Evolutionary conservation across 208 protist genomes (phyloP), one percentile per base, ranked within the genome.

Genomic region (Wallacemonas sp.): DNA sequence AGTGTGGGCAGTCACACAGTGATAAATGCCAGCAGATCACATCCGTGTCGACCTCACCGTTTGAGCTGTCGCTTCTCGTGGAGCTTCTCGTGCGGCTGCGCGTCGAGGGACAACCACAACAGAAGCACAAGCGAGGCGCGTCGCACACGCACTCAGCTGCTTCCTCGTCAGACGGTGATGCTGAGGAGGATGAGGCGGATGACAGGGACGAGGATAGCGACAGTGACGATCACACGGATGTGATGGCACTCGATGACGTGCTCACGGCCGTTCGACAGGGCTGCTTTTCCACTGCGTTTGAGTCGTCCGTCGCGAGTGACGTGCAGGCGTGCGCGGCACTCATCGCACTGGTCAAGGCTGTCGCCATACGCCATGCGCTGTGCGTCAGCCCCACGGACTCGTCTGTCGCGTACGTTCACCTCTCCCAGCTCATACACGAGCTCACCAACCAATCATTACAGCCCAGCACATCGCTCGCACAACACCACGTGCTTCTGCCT

Each of bases 31-130:
- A n/a, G n/a, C n/a, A n/a, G n/a, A n/a, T n/a, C n/a, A n/a, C n/a
- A n/a, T n/a, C n/a, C n/a, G n/a, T n/a, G n/a, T n/a, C n/a, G n/a
- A 41, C 36, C 36, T 41, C 36, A 41, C 60, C 60, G 2, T 65
- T 65, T 38, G 60, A 65, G 16, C 5, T 65, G 60, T 44, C 43
- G 14, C 26, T 65, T 6, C 60, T 65, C 16, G 29, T 39, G 3
- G 38, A 65, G 38, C 60, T 65, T 16, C 16, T 65, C 5, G 0
- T 46, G 1, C 43, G 29, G 4, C 54, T 6, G 36, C 14, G 36
- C 14, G 36, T 14, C 14, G 36, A 41, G 36, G 9, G 36, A 41
- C 36, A 14, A 6, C 36, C 6, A 41, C 36, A 41, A 41, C 36
- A 41, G 36, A 41, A 41, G 36, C 6, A 14, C 36, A 41, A 6